Evolutionary conservation across 495 filamentous ascomycete genomes (phyloP).

Genomic region (Podospora comata): DNA sequence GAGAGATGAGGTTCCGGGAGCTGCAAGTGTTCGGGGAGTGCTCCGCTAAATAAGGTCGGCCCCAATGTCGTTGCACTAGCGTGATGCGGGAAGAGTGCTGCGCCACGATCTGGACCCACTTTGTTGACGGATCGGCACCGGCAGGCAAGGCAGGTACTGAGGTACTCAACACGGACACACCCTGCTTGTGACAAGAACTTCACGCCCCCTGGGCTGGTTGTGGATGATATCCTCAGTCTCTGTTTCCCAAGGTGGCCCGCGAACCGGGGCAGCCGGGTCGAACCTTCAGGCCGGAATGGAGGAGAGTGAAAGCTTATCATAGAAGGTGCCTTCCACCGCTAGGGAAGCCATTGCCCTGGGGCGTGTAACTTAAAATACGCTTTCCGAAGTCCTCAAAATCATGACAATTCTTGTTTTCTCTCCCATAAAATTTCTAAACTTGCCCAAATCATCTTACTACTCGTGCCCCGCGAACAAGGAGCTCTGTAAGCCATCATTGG

Average conservation of each 20-base stretch:
- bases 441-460: background rate
- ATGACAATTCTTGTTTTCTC: background rate
- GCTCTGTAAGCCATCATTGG: background rate
- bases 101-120: slow-evolving; percentile 3
- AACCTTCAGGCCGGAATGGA: background rate
- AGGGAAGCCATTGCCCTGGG: background rate
- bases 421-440: background rate
- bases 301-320: background rate
- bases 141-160: background rate
- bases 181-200: background rate
- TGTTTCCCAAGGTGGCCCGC: background rate
- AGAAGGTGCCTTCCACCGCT: background rate
- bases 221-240: background rate
- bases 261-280: background rate
- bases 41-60: slow-evolving; percentile 7
- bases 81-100: background rate
- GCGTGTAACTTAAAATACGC: background rate
- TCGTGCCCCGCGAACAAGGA: background rate
- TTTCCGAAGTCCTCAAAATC: background rate
- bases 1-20: background rate
- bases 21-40: slow-evolving; percentile 1
- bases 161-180: background rate
- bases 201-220: background rate
- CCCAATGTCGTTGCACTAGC: slow-evolving; percentile 1
- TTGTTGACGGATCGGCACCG: slow-evolving; percentile 1